Base-by-base conservation (phyloP, 2,329 filamentous ascomycete genomes). In the Phialophora macrospora region DNA sequence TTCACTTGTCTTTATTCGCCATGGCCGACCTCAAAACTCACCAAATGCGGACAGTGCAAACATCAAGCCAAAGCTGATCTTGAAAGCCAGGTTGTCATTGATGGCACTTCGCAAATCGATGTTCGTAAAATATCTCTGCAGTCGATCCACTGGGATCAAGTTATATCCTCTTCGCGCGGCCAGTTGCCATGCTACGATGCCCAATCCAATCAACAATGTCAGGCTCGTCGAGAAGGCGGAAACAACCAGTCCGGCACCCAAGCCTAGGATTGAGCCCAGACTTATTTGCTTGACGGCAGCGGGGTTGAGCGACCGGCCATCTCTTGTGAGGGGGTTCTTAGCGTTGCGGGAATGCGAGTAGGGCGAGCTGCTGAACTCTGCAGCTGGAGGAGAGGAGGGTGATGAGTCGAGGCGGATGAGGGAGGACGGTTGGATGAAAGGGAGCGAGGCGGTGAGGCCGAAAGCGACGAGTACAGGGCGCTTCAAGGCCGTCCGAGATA, bases 121-220 rank as follows among this genome's bases (percentile, higher is more conserved):
- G 4, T 72, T 74, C 72, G 78, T 80, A 52, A 81, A 73, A 64
- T 78, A 78, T 64, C 74, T 75, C 64, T 81, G 79, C 54, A 82
- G 49, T 17, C 75, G 74, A 28, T 77, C 69, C 11, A 79, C 64
- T 3, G 80, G 80, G 58, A 82, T 70, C 62, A 82, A 70, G 62
- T 81, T 78, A 67, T 81, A 81, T 12, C 80, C 80, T 70, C 76
- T 81, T 3, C 80, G 77, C 4, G 80, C 80, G 32, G 79, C 78
- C 73, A 82, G 79, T 78, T 82, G 78, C 70, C 79, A 69, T 55
- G 78, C 64, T 55, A 82, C 76, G 72, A 82, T 74, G 0, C 77
- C 78, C 72, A 81, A 72, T 1, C 80, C 80, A 32, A 81, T 63
- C 38, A 80, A 63, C 58, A 82, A 76, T 8, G 79, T 78, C 72